A percentile compares a stretch with the other conserved stretches of the same genome.
These are phyloP conservation scores for Porcisia deanei DNA, from an alignment of 208 protist genomes.

Conservation along the genomic window DNA sequence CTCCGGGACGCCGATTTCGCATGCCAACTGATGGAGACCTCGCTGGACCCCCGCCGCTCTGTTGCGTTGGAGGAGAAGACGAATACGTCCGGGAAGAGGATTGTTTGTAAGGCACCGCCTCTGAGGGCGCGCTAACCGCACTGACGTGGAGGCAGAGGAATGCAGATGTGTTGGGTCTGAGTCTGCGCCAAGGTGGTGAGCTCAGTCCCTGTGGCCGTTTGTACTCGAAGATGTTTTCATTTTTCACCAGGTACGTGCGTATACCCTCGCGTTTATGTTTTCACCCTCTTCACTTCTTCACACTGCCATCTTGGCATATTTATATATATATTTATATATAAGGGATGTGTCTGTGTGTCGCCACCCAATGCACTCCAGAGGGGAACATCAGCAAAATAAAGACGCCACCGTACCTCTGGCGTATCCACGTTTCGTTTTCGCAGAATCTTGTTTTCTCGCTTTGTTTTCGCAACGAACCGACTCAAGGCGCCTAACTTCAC, in stretches of 20 bases:
- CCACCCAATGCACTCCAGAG: neutral
- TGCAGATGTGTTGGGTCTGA: too few species aligned
- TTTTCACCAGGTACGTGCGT: neutral
- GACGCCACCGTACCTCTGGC: neutral
- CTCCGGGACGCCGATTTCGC: constrained; percentile 27
- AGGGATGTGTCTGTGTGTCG: neutral
- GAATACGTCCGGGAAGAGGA: constrained; percentile 1
- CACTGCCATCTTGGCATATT: too few species aligned
- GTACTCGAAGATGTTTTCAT: neutral
- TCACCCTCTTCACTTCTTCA: neutral
- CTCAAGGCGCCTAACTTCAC: too few species aligned
- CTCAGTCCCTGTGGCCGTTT: neutral
- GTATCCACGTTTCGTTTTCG: too few species aligned
- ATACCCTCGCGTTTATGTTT: neutral
- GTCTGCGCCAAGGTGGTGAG: neutral
- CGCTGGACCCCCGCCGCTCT: constrained; percentile 10
- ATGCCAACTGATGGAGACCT: constrained; percentile 18
- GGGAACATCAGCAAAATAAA: neutral
- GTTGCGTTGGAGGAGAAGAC: constrained; percentile 15
- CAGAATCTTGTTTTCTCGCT: too few species aligned
- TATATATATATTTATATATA: too few species aligned
- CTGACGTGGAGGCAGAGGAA: neutral
- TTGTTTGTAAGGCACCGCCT: neutral
- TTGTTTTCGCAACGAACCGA: too few species aligned
- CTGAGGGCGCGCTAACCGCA: neutral